A percentile compares a stretch with the other conserved stretches of the same genome.
Evolutionary conservation across 306 rosid genomes (phyloP).

Genomic region (Trifolium pratense): DNA sequence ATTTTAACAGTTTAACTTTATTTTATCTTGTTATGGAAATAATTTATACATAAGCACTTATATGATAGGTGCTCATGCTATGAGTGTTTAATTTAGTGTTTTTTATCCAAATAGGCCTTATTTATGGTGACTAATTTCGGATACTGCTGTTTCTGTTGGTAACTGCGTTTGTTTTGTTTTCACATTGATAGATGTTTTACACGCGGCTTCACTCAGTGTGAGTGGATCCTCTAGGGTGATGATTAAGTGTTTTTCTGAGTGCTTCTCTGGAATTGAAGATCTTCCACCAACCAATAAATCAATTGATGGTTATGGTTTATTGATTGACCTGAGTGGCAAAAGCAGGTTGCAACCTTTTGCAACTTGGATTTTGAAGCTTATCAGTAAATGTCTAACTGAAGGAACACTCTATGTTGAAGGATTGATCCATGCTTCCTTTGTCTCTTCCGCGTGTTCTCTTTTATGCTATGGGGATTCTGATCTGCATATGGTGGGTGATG

Average conservation of each 20-base stretch:
- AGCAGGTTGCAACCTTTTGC: conserved; percentile 81
- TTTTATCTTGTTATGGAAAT: not conserved
- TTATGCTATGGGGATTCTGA: conserved; percentile 84
- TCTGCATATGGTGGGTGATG: conserved; percentile 75
- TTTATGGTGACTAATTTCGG: not conserved
- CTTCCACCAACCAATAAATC: conserved; percentile 62
- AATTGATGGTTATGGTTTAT: conserved; percentile 66
- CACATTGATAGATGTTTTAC: conserved; percentile 64
- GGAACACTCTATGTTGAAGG: conserved; percentile 91
- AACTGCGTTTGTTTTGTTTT: conserved; percentile 24
- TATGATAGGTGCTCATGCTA: not conserved
- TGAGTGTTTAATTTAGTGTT: not conserved
- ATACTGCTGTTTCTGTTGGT: conserved; percentile 1
- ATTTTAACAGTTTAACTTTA: not conserved
- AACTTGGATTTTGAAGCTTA: conserved; percentile 82
- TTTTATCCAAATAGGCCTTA: not conserved
- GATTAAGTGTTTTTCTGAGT: conserved; percentile 68
- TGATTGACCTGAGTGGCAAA: conserved; percentile 63
- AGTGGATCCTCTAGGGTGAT: conserved; percentile 51
- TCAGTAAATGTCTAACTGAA: conserved; percentile 76
- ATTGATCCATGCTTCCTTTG: conserved; percentile 64
- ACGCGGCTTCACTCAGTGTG: conserved; percentile 53
- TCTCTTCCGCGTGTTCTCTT: conserved; percentile 73
- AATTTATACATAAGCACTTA: not conserved
- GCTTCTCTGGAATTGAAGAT: conserved; percentile 66